Percentiles rank a stretch among this genome's conserved stretches.
Evolutionary conservation across 176 grass and related monocot species (phyloP).

Genomic region (Carex littledalei): DNA sequence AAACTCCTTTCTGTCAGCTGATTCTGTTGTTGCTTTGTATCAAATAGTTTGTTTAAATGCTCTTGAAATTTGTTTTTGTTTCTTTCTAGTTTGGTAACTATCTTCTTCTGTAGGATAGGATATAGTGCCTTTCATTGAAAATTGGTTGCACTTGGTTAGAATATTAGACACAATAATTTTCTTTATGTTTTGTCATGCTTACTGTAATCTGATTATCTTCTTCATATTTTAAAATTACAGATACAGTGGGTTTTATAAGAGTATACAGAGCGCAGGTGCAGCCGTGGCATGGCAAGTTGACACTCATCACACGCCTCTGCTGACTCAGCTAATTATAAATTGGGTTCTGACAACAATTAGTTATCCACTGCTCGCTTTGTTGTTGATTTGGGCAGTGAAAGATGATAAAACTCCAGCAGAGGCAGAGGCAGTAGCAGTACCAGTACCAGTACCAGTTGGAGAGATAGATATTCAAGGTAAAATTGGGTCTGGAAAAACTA

Average conservation of each 20-base stretch:
- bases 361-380: slow-evolving; percentile 58
- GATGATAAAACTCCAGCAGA: slow-evolving; percentile 28
- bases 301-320: slow-evolving; percentile 17
- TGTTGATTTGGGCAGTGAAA: slow-evolving; percentile 69
- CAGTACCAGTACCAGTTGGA: not conserved
- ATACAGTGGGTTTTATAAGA: slow-evolving; percentile 90
- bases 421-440: not conserved
- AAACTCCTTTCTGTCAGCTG: not conserved
- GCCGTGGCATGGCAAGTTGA: slow-evolving; percentile 84
- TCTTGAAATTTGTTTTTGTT: not conserved
- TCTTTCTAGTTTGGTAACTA: not conserved
- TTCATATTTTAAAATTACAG: slow-evolving; percentile 15
- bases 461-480: slow-evolving; percentile 9
- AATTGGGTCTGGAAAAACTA: not conserved
- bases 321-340: slow-evolving; percentile 58
- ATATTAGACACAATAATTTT: not conserved
- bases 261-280: slow-evolving; percentile 77
- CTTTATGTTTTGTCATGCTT: not conserved
- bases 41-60: not conserved
- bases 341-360: slow-evolving; percentile 75
- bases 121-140: not conserved
- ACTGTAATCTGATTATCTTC: not conserved
- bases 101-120: not conserved
- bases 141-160: not conserved
- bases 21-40: not conserved